Base-by-base conservation (phyloP, 306 rosid genomes). In the Cercis canadensis region DNA sequence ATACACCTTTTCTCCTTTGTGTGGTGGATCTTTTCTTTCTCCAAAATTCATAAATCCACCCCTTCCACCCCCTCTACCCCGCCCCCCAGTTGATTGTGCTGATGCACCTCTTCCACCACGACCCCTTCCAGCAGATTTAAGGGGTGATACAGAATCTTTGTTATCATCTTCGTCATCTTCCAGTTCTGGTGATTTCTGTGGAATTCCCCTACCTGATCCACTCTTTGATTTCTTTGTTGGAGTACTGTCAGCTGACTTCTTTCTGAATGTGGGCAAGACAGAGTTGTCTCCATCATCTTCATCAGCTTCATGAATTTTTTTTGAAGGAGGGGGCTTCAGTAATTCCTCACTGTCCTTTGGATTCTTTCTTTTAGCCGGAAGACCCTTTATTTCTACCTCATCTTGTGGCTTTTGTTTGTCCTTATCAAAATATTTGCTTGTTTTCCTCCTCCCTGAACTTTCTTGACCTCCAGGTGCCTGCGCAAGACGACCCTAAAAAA, bases 1-100 rank as follows among this genome's bases (percentile, higher is more conserved):
- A 37, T 46, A 79, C 75, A 94, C 98, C 97, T 94, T 94, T 83
- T 94, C 92, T 67, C 98, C 98, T 76, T 89, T 91, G 82, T 91
- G 89, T 33, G 97, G 98, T 62, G 97, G 98, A 80, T 91, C 98
- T 81, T 89, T 90, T 77, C 97, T 87, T 81, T 94, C 98, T 15
- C 97, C 96, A 64, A 87, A 94, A 82, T 89, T 94, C 98, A 89
- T 87, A 83, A 89, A 91, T 31, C 97, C 98, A 73, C 97, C 91
- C 57, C 97, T 88, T 8, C 98, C 98, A 57, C 83, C 84, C 1
- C 97, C 98, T 77, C 97, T 89, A 57, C 96, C 98, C 71, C 96
- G 87, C 80, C 96, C 96, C 74, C 89, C 81, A 82, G 86, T 52
- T 37, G 98, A 49, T 56, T 67, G 78, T 4, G 68, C 79, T 0